Evolutionary conservation across 129 eudicot species (phyloP).

Genomic region (Tagetes erecta): DNA sequence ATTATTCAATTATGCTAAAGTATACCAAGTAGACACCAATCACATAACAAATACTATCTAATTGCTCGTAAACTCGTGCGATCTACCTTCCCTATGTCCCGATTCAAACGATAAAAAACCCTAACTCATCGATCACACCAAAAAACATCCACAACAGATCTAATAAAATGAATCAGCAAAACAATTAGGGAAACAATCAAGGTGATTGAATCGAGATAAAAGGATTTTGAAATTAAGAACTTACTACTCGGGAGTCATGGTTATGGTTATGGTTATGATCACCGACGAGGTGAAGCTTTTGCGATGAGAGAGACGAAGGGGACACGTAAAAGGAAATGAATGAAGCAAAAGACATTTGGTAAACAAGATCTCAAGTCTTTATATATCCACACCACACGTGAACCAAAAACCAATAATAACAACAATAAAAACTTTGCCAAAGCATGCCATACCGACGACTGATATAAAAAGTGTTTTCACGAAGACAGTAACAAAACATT

Average conservation of each 20-base stretch:
- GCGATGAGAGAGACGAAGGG: slow-evolving; percentile 21
- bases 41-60: neutral
- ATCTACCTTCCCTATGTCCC: slow-evolving; percentile 28
- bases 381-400: neutral
- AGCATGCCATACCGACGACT: too few relatives aligned
- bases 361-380: neutral
- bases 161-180: slow-evolving; percentile 6
- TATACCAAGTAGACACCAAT: neutral
- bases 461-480: too few relatives aligned
- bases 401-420: neutral
- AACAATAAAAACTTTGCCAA: too few relatives aligned
- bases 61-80: neutral
- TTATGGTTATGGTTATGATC: slow-evolving; percentile 13
- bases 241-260: slow-evolving; percentile 45
- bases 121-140: slow-evolving; percentile 9
- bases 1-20: slow-evolving; percentile 14
- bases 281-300: slow-evolving; percentile 24
- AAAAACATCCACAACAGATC: slow-evolving; percentile 1
- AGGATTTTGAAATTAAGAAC: slow-evolving; percentile 4
- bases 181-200: neutral
- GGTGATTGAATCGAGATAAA: slow-evolving; percentile 8
- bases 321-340: slow-evolving; percentile 34
- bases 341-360: slow-evolving; percentile 35
- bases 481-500: too few relatives aligned
- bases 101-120: slow-evolving; percentile 25